These are phyloP conservation scores for Chenopodium berlandieri DNA, from an alignment of 148 eudicot species.

Conservation along the genomic window DNA sequence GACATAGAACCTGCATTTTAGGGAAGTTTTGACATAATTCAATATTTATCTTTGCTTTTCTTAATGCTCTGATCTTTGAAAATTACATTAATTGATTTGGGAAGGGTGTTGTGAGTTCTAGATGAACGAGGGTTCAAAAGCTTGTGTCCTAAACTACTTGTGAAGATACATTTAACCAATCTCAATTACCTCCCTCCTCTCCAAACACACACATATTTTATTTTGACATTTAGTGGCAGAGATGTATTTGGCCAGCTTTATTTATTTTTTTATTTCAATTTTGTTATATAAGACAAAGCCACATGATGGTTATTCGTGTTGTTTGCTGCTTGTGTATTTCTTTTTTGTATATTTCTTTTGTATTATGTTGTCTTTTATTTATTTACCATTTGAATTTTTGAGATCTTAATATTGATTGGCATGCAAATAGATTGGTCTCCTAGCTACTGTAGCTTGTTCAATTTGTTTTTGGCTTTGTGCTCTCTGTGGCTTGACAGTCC, in stretches of 20 bases:
- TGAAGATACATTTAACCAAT: background rate
- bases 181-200: background rate
- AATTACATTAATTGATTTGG: background rate
- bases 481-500: background rate
- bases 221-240: background rate
- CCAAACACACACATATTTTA: too few relatives aligned
- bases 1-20: background rate
- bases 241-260: background rate
- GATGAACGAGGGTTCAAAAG: background rate
- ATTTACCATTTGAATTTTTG: background rate
- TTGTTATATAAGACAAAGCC: background rate
- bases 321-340: background rate
- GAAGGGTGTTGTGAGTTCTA: background rate
- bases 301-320: background rate
- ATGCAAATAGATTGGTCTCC: background rate
- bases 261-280: background rate
- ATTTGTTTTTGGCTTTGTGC: background rate
- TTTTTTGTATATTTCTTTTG: too few relatives aligned
- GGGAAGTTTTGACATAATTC: background rate
- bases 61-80: background rate
- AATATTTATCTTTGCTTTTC: background rate
- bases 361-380: too few relatives aligned
- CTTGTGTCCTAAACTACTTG: background rate
- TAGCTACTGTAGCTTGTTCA: background rate
- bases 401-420: background rate